These are phyloP conservation scores for Pyrrhoderma lamaoense DNA, from an alignment of 1,284 basidiomycete genomes.

Conservation along the genomic window DNA sequence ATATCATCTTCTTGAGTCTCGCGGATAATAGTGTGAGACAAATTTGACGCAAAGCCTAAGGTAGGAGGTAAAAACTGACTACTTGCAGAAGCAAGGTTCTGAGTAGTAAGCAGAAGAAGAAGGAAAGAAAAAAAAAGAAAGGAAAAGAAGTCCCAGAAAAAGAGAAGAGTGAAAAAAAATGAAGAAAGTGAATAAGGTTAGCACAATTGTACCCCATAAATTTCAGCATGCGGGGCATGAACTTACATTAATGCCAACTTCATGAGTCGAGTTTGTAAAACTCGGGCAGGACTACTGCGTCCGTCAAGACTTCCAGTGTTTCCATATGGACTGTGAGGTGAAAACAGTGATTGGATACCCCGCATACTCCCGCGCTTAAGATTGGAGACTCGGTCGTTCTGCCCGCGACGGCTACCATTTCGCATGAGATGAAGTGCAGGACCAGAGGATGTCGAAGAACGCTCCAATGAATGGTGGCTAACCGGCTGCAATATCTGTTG, in stretches of 20 bases:
- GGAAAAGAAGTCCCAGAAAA: background rate
- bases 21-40: conserved; percentile 92
- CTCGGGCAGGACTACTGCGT: conserved; percentile 84
- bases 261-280: conserved; percentile 77
- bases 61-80: conserved; percentile 64
- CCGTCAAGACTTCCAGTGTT: conserved; percentile 79
- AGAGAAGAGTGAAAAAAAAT: background rate
- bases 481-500: conserved; percentile 87
- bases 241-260: conserved; percentile 38
- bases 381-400: conserved; percentile 64
- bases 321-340: conserved; percentile 67
- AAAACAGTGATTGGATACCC: conserved; percentile 73
- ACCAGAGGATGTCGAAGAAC: conserved; percentile 48
- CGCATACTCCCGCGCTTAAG: conserved; percentile 86
- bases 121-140: conserved; percentile 7
- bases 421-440: conserved; percentile 45
- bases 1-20: conserved; percentile 91
- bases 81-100: conserved; percentile 30
- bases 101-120: conserved; percentile 20
- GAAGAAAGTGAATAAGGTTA: no score
- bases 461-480: conserved; percentile 29
- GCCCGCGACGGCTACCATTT: conserved; percentile 60
- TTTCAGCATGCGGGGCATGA: conserved; percentile 21
- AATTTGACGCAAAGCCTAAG: conserved; percentile 91
- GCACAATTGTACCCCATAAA: background rate